Percentiles rank a stretch among this genome's conserved stretches.
Conservation (phyloP, 371 early-diverging fungal species). For the Gilbertella persicaria region DNA sequence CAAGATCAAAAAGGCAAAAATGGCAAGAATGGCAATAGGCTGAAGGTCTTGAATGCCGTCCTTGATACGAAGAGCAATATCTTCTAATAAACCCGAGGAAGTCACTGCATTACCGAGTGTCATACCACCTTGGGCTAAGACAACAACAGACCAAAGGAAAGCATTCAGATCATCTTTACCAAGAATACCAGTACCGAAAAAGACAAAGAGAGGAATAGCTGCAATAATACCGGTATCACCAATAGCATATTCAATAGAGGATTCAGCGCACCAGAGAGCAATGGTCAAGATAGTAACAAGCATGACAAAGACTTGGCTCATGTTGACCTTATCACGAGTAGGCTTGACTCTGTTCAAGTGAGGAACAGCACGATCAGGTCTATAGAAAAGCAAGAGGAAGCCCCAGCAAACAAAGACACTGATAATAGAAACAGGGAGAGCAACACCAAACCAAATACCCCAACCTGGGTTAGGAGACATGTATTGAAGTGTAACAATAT, state of each 20-base stretch:
- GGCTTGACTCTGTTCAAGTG: slow-evolving; percentile 54
- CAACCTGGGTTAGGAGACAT: slow-evolving; percentile 88
- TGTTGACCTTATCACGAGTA: slow-evolving; percentile 53
- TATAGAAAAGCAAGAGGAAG: slow-evolving; percentile 71
- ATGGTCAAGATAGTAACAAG: slow-evolving; percentile 66
- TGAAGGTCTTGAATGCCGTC: slow-evolving; percentile 61
- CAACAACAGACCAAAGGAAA: slow-evolving; percentile 92
- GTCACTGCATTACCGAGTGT: slow-evolving; percentile 92
- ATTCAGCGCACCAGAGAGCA: slow-evolving; percentile 88
- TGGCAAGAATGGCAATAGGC: slow-evolving; percentile 63
- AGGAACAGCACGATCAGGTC: slow-evolving; percentile 57
- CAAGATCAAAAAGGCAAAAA: slow-evolving; percentile 69
- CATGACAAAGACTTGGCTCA: slow-evolving; percentile 61
- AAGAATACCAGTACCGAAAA: slow-evolving; percentile 88
- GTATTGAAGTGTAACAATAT: slow-evolving; percentile 83
- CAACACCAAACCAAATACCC: slow-evolving; percentile 82
- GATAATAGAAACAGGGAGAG: slow-evolving; percentile 75
- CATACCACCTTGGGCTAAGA: slow-evolving; percentile 94
- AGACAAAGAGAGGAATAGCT: slow-evolving; percentile 87
- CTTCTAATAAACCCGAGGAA: slow-evolving; percentile 77
- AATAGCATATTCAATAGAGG: slow-evolving; percentile 64
- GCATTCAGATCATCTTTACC: slow-evolving; percentile 95
- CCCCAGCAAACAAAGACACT: slow-evolving; percentile 81
- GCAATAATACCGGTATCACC: slow-evolving; percentile 96
- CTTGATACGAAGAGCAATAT: slow-evolving; percentile 75